A percentile compares a stretch with the other conserved stretches of the same genome.
Conservation (phyloP, 306 rosid species). For the Lablab purpureus region DNA sequence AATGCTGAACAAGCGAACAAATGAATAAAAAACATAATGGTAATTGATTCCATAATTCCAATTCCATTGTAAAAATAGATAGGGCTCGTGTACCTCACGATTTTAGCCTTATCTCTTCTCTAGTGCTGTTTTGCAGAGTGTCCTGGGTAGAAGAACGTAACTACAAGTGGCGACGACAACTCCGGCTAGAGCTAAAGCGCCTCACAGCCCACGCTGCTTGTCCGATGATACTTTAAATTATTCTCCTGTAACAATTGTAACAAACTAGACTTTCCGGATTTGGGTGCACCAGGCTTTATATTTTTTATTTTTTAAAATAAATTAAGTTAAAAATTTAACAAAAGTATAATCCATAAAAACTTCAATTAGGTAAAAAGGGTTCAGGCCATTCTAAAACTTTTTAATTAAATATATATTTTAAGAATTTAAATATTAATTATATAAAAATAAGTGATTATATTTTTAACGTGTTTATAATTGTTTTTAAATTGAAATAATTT, state of each 20-base stretch:
- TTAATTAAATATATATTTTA: too few species aligned
- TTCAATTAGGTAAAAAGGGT: too few species aligned
- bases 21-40: neutral
- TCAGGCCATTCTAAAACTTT: too few species aligned
- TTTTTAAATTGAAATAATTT: too few species aligned
- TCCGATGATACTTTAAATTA: neutral
- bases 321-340: neutral
- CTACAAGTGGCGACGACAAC: neutral
- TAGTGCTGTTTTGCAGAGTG: neutral
- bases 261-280: neutral
- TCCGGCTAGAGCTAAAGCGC: neutral
- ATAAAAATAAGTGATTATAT: too few species aligned
- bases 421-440: too few species aligned
- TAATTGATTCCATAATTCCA: neutral
- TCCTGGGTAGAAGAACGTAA: neutral
- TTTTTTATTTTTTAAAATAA: too few species aligned
- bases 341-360: too few species aligned
- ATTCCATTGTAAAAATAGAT: neutral
- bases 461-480: too few species aligned
- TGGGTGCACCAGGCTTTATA: neutral
- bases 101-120: conserved; percentile 20
- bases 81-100: neutral
- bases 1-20: conserved; percentile 4
- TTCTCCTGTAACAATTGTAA: neutral
- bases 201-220: neutral